These are phyloP conservation scores for Sextonia rubra DNA, from an alignment of 164 flowering plant genomes.

Conservation along the genomic window DNA sequence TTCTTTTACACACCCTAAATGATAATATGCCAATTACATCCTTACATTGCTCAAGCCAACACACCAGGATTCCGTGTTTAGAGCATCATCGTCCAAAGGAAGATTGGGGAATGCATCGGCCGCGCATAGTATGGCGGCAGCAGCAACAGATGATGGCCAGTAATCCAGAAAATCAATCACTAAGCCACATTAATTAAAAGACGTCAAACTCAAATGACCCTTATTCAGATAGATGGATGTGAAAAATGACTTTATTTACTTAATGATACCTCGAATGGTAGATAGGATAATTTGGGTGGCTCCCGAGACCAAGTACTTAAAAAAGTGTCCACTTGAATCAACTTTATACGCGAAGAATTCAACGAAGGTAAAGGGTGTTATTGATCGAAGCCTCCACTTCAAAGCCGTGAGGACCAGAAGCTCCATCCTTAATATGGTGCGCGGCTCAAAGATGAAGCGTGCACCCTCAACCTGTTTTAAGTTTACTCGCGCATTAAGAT, in stretches of 20 bases:
- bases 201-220: no score
- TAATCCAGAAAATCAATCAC: slow-evolving; percentile 66
- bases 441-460: slow-evolving; percentile 65
- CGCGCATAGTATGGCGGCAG: slow-evolving; percentile 75
- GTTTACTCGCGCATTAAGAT: not conserved
- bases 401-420: slow-evolving; percentile 61
- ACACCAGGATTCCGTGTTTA: slow-evolving; percentile 61
- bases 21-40: not conserved
- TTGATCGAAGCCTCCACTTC: slow-evolving; percentile 79
- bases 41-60: slow-evolving; percentile 79
- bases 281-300: slow-evolving; percentile 68
- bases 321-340: slow-evolving; percentile 49
- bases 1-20: slow-evolving; percentile 2
- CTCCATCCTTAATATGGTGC: slow-evolving; percentile 75
- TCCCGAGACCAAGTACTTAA: slow-evolving; percentile 47
- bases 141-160: slow-evolving; percentile 84
- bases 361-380: slow-evolving; percentile 83
- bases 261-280: slow-evolving; percentile 53
- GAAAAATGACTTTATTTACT: not conserved
- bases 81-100: slow-evolving; percentile 50
- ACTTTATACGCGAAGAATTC: slow-evolving; percentile 68
- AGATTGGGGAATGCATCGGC: slow-evolving; percentile 58
- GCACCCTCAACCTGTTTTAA: slow-evolving; percentile 33
- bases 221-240: slow-evolving; percentile 11
- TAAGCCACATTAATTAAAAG: slow-evolving; percentile 21